Base-by-base conservation (phyloP, 805 yeast genomes). In the Ogataea dorogensis region DNA sequence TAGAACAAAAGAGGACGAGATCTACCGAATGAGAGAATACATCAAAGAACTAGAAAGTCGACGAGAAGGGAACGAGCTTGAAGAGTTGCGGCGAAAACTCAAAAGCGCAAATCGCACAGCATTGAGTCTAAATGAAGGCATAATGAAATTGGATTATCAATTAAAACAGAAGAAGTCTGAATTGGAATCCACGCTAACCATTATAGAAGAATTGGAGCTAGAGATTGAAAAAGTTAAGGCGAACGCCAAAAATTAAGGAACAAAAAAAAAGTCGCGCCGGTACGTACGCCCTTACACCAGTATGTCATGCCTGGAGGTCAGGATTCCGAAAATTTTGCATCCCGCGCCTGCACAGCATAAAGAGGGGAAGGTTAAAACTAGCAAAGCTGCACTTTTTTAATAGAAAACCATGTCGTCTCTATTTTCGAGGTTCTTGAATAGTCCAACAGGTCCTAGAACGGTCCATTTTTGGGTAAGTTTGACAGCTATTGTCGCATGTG, bases 381-480 rank as follows among this genome's bases (percentile, higher is more conserved):
- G 31, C 21, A 5, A 22, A 19, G 7, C 15, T 17, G 28, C 14
- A 34, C 26, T 21, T 17, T 12, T n/a, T 24, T 16, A 23, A 23
- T 16, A 7, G 13, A 10, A 16, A 14, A 41, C 16, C 17, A 63
- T 63, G 67, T 61, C 81, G 12, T 63, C 79, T 21, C 77, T 75
- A 30, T 86, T 91, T 63, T 65, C 74, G 43, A 73, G 85, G 55
- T 87, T 81, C 57, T 59, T 86, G 58, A 76, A 80, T 51, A 81
- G 96, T 12, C 94, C 84, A 59, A 86, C 98, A 13, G 98, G 98
- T 20, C 98, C 98, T 25, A 80, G 68, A 59, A 91, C 98, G n/a
- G 89, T 93, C 38, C 98, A 91, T 59, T 91, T 91, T 65, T 91
- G 98, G 98, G 94, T 77, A 63, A 25, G 76, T 67, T 16, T 14